These are phyloP conservation scores for Blastobotrys arbuscula DNA, from an alignment of 1,139 yeast species.

Conservation along the genomic window DNA sequence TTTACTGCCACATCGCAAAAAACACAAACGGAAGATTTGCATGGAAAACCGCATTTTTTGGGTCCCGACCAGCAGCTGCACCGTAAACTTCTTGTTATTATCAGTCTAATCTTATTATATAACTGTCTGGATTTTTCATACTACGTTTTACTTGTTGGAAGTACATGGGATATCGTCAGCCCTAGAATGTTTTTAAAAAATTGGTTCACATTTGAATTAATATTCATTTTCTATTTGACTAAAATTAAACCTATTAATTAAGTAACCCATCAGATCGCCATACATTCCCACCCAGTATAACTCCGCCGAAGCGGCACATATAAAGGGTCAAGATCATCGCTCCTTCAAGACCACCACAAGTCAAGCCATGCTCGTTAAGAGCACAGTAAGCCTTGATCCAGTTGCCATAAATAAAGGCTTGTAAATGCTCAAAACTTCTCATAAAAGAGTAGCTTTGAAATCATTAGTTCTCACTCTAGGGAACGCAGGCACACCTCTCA, in stretches of 20 bases:
- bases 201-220: too few species aligned
- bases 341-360: constrained; percentile 48
- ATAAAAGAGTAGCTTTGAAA: not conserved
- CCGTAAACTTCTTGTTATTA: too few species aligned
- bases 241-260: not conserved
- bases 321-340: constrained; percentile 99
- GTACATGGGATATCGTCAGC: too few species aligned
- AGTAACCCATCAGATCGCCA: constrained; percentile 97
- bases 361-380: not conserved
- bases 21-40: too few species aligned
- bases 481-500: constrained; percentile 92
- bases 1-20: too few species aligned
- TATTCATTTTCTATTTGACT: too few species aligned
- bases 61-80: too few species aligned
- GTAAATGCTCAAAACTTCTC: not conserved
- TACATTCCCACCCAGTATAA: constrained; percentile 90
- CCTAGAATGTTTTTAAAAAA: too few species aligned
- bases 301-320: constrained; percentile 87
- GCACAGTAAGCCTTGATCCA: constrained; percentile 5
- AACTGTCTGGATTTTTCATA: too few species aligned
- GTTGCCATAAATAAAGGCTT: constrained; percentile 9
- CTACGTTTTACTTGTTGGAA: too few species aligned
- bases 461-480: constrained; percentile 70
- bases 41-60: too few species aligned
- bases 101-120: too few species aligned